phyloP scores from a whole-genome alignment of 2,329 filamentous ascomycete species.

The Amesomyces nigricolor region DNA sequence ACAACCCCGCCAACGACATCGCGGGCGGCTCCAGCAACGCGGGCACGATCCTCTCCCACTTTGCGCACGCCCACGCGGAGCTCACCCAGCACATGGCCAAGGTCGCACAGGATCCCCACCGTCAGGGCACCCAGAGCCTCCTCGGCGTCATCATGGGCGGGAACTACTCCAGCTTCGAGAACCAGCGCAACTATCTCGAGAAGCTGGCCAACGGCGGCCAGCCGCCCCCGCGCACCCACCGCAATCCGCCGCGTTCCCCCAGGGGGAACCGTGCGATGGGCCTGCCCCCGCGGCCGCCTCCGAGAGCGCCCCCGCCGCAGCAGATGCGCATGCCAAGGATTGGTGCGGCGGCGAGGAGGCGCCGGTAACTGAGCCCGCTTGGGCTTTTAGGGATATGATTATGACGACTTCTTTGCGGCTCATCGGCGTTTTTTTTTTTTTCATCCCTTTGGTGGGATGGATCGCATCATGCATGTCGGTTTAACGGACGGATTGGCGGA shows the following conservation, averaged over 20 bases:
- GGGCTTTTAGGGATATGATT: too few relatives aligned
- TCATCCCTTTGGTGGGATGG: too few relatives aligned
- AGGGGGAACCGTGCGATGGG: too few relatives aligned
- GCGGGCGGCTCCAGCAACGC: constrained; percentile 77
- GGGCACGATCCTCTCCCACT: constrained; percentile 59
- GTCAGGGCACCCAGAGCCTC: constrained; percentile 45
- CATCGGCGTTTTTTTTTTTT: background rate
- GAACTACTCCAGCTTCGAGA: constrained; percentile 69
- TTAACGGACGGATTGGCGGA: too few relatives aligned
- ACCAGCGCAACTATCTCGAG: constrained; percentile 60
- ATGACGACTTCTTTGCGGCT: background rate
- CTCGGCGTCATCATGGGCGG: constrained; percentile 68
- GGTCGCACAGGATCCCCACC: constrained; percentile 35
- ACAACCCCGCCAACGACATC: constrained; percentile 80
- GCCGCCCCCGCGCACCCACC: background rate
- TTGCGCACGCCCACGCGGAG: constrained; percentile 56
- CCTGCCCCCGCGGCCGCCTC: too few relatives aligned
- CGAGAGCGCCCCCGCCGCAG: too few relatives aligned
- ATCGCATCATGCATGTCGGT: too few relatives aligned
- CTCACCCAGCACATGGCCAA: constrained; percentile 55
- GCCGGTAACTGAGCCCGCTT: too few relatives aligned
- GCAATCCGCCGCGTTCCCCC: background rate
- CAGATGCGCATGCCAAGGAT: too few relatives aligned
- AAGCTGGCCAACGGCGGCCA: constrained; percentile 32
- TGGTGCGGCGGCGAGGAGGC: too few relatives aligned